Conservation (phyloP, 2,329 filamentous ascomycete species). For the Nemania serpens region DNA sequence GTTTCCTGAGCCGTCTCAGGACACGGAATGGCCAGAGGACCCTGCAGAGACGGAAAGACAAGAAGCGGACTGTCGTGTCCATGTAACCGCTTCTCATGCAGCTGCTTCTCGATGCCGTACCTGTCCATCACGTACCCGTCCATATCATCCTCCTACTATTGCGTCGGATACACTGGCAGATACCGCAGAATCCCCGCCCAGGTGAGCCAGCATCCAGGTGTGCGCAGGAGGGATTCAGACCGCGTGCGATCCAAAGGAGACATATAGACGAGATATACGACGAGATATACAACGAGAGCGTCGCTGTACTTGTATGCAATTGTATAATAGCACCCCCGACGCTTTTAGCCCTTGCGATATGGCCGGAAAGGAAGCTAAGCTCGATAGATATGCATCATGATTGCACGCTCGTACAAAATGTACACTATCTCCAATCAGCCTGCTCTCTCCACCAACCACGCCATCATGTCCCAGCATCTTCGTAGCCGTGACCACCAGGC, state of each 20-base stretch:
- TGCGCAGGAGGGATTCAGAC: no score
- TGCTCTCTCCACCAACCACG: neutral
- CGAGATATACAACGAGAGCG: neutral
- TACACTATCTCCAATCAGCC: conserved; percentile 7
- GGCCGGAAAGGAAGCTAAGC: neutral
- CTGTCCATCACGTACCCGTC: neutral
- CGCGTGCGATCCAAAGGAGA: no score
- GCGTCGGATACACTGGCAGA: no score
- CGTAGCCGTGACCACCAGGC: neutral
- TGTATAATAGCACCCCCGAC: conserved; percentile 37
- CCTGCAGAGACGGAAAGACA: conserved; percentile 55
- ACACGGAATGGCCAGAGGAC: conserved; percentile 58
- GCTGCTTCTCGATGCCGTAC: neutral
- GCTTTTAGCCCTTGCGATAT: conserved; percentile 19
- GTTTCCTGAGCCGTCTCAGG: conserved; percentile 58
- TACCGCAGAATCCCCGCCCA: no score
- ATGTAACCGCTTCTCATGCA: conserved; percentile 35
- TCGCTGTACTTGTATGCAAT: neutral
- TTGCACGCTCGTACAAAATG: conserved; percentile 3
- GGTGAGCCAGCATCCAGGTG: no score
- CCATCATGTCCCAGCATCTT: neutral
- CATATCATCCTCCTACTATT: no score
- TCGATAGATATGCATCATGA: conserved; percentile 21
- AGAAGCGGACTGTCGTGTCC: conserved; percentile 55
- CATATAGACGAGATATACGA: neutral